Base-by-base conservation (phyloP, 1,284 basidiomycete genomes). In the Trichosporon sp. region DNA sequence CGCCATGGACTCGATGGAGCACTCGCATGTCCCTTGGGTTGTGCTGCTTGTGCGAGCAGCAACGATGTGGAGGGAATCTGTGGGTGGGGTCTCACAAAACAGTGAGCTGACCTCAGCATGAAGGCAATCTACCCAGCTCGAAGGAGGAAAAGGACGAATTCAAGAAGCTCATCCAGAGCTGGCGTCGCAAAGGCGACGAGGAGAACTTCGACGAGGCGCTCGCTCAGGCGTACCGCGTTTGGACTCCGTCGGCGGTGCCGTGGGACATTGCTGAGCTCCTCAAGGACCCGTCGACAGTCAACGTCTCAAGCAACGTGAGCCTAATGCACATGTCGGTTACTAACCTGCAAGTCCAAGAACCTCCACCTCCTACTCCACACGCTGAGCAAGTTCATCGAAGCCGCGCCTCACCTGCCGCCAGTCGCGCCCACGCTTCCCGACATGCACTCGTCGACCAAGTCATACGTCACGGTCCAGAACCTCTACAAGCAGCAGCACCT, bases 121-220 rank as follows among this genome's bases (percentile, higher is more conserved):
- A 42, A 3, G 77, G 77, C 7, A 67, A 67, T 32, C 63, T 77
- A 0, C 76, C 79, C 12, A 53, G 65, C 71, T 89, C 87, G 0
- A 85, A 85, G 34, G 86, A 86, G 0, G 92, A 97, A 75, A 90
- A 92, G 75, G 86, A 89, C 70, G 89, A 87, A 23, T 96, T 98
- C 85, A 93, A 94, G 78, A 85, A 87, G 65, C 72, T 75, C 25
- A 65, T 79, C 21, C 75, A 71, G 32, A 72, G 68, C 35, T 76
- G 73, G 66, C 71, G 73, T 32, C 80, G 86, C 70, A 92, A 93
- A 75, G 77, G 84, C 0, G 96, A 99, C 80, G 92, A 96, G 76
- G 96, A 99, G 84, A 98, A 98, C 84, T 94, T 95, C 80, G 95
- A 98, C 74, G 95, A 97, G 81, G 95, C 94, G 0, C 87, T 91